Base-by-base conservation (phyloP, 176 grass and related monocot genomes). In the Lolium rigidum region DNA sequence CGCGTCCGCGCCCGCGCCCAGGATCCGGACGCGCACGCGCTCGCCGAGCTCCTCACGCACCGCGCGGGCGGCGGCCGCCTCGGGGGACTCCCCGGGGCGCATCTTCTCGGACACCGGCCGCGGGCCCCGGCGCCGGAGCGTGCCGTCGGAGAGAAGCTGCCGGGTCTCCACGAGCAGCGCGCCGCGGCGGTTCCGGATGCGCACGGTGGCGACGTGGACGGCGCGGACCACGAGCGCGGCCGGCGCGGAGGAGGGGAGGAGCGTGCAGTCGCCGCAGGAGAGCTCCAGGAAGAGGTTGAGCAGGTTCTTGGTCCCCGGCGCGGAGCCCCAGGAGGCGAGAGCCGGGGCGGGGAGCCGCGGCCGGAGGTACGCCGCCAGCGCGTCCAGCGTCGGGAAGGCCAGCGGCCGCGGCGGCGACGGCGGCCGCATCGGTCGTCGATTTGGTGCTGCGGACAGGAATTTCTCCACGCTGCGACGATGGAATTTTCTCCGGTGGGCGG, bases 41-140 rank as follows among this genome's bases (percentile, higher is more conserved):
- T 83, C 84, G 10, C 94, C 92, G 38, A 98, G 86, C 88, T 98
- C 97, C 90, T 95, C 97, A 6, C 60, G 8, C 47, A 95, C 88
- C 22, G 90, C 94, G 49, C 88, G 90, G 24, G 35, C 84, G 25
- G 87, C 86, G 2, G 92, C 94, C 69, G 91, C 93, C 86, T 95
- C 88, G 11, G 91, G 49, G 15, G 90, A 57, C 82, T 96, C 96
- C 17, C 92, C 87, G 1, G 90, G 97, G 1, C 84, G 78, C 97
- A 98, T 95, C 92, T 98, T 98, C 85, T 98, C 94, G 0, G 97
- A 98, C 1, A 98, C 79, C 14, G 93, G 92, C 8, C 93, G 84
- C 39, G 59, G 58, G 38, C 70, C 86, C n/a, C 94, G 85, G 31
- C 71, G 31, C 1, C 94, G 86, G 74, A 95, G 28, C 35, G 75